Conservation (phyloP, 805 yeast genomes). For the Saturnispora zaruensis region DNA sequence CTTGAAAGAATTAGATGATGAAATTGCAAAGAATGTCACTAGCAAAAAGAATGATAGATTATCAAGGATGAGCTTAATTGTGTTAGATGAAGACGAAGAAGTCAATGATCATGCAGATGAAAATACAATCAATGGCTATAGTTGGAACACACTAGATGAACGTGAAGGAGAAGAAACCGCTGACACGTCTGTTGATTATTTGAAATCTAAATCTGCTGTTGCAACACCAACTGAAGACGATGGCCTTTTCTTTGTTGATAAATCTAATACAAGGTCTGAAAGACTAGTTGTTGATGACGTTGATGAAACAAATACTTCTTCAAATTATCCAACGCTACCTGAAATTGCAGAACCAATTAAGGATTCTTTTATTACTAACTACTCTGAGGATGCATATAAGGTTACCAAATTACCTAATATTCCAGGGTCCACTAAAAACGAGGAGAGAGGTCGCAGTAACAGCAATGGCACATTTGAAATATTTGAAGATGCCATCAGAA, state of each 20-base stretch:
- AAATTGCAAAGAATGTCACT: constrained; percentile 11
- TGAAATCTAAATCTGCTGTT: constrained; percentile 8
- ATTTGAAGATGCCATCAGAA: constrained; percentile 18
- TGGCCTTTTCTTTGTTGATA: constrained; percentile 9
- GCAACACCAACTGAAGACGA: constrained; percentile 21
- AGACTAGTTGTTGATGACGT: constrained; percentile 23
- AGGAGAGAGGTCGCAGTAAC: constrained; percentile 16
- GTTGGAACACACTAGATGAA: constrained; percentile 7
- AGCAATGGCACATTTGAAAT: constrained; percentile 21
- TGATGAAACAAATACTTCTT: constrained; percentile 25
- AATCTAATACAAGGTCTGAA: constrained; percentile 5
- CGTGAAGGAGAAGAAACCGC: constrained; percentile 8
- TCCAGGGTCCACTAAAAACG: constrained; percentile 32
- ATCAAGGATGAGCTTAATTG: constrained; percentile 24
- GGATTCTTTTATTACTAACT: constrained; percentile 37
- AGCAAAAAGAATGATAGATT: constrained; percentile 13
- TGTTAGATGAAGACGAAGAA: constrained; percentile 20
- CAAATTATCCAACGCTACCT: constrained; percentile 18
- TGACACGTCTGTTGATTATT: constrained; percentile 3
- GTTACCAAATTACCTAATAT: constrained; percentile 42
- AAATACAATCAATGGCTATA: not conserved
- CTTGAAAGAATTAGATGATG: constrained; percentile 24
- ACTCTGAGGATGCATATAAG: constrained; percentile 35
- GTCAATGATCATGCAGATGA: not conserved
- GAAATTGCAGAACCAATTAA: constrained; percentile 19